Conservation (phyloP, 202 grass and related monocot genomes). For the Setaria italica region DNA sequence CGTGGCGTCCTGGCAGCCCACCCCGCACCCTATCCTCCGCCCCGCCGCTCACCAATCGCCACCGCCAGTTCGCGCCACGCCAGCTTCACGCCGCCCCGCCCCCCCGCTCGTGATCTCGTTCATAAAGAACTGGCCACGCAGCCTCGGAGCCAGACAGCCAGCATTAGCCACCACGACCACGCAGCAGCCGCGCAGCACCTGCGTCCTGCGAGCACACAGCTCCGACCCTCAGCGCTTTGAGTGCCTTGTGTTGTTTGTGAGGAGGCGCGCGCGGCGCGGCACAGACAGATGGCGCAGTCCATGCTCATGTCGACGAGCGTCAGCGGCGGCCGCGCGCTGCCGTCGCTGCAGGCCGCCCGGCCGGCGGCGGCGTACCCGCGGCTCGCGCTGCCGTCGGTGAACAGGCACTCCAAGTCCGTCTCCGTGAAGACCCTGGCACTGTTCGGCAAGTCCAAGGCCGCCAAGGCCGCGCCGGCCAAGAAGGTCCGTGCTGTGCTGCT, state of each 20-base stretch:
- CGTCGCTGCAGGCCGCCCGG: constrained; percentile 49
- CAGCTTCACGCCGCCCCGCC: background rate
- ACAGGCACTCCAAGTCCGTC: constrained; percentile 34
- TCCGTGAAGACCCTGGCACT: constrained; percentile 60
- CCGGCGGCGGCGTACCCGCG: constrained; percentile 52
- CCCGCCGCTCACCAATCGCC: constrained; percentile 46
- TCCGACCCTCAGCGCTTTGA: background rate
- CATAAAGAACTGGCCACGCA: constrained; percentile 43
- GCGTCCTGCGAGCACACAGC: background rate
- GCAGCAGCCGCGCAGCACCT: background rate
- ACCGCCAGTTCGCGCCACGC: constrained; percentile 43
- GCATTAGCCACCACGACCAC: background rate
- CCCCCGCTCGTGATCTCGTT: constrained; percentile 10
- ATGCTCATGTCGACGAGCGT: constrained; percentile 75
- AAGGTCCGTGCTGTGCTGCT: constrained; percentile 33
- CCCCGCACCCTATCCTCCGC: constrained; percentile 75
- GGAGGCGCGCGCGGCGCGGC: background rate
- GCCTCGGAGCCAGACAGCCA: background rate
- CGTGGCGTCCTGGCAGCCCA: constrained; percentile 67
- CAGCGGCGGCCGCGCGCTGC: constrained; percentile 52
- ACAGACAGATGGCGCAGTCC: constrained; percentile 87
- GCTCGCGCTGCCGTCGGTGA: constrained; percentile 32
- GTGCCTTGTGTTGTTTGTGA: background rate
- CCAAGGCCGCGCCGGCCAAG: constrained; percentile 61
- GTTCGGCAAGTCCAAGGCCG: constrained; percentile 77